phyloP scores from a whole-genome alignment of 805 yeast genomes.

The Torulaspora quercuum region DNA sequence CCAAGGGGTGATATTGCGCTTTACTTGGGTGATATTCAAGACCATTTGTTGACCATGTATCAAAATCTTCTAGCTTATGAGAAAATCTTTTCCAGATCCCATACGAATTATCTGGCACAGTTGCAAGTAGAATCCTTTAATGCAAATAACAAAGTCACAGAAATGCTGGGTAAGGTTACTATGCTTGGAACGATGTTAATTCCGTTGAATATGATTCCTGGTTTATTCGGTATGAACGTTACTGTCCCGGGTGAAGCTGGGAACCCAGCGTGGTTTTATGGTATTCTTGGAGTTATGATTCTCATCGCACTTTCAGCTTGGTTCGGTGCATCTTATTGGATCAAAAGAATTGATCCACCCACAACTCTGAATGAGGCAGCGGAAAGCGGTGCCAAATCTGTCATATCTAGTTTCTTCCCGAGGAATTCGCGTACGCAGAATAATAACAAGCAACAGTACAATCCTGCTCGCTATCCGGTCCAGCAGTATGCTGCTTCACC shows the following conservation, averaged over 20 bases:
- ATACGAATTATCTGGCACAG: constrained; percentile 88
- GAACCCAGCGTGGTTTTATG: constrained; percentile 64
- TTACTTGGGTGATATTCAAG: constrained; percentile 93
- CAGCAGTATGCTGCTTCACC: constrained; percentile 5
- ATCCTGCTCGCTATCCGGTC: constrained; percentile 10
- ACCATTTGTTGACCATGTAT: constrained; percentile 93
- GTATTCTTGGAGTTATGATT: constrained; percentile 55
- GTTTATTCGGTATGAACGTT: constrained; percentile 96
- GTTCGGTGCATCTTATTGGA: constrained; percentile 43
- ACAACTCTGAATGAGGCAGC: constrained; percentile 35
- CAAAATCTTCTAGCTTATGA: constrained; percentile 87
- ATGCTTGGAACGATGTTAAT: constrained; percentile 84
- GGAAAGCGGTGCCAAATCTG: constrained; percentile 36
- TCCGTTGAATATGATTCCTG: constrained; percentile 86
- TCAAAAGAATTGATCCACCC: constrained; percentile 37
- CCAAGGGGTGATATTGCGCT: constrained; percentile 91
- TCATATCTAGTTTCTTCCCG: constrained; percentile 29
- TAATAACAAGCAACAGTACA: constrained; percentile 7
- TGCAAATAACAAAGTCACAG: constrained; percentile 80
- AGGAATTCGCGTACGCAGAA: constrained; percentile 6
- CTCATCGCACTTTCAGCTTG: constrained; percentile 41
- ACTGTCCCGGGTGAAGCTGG: constrained; percentile 63
- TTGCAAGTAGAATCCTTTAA: constrained; percentile 88
- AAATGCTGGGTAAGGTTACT: constrained; percentile 84
- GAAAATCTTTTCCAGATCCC: constrained; percentile 88